phyloP scores from a whole-genome alignment of 179 eudicot species.

The Patellifolia procumbens region DNA sequence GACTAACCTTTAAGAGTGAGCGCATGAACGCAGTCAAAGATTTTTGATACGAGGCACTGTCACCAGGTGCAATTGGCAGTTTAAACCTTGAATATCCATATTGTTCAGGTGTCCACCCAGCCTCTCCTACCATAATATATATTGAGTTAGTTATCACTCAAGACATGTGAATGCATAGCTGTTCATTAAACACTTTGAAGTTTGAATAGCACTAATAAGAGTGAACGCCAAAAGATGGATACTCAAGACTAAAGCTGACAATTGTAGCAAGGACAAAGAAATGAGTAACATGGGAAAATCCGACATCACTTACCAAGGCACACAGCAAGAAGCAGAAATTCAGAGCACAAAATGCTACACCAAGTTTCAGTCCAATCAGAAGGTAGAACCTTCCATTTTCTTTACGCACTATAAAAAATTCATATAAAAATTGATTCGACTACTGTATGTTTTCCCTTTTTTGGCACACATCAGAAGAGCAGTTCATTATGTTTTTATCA shows the following conservation, averaged over 20 bases:
- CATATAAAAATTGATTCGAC: no score
- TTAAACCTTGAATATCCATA: constrained; percentile 82
- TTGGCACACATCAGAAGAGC: neutral
- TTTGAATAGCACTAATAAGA: no score
- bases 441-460: neutral
- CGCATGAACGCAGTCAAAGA: constrained; percentile 74
- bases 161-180: no score
- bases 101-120: constrained; percentile 95
- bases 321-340: neutral
- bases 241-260: no score
- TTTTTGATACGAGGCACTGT: constrained; percentile 59
- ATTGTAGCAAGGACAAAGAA: neutral
- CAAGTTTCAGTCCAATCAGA: neutral
- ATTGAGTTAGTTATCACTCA: no score
- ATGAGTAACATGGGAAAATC: neutral
- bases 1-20: constrained; percentile 67
- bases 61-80: constrained; percentile 47
- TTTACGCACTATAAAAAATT: no score
- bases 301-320: neutral
- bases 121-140: neutral
- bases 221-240: no score
- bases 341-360: neutral
- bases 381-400: neutral
- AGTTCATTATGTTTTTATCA: neutral
- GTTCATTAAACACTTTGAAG: no score